Conservation (phyloP, 176 grass and related monocot species). For the Musa acuminata region DNA sequence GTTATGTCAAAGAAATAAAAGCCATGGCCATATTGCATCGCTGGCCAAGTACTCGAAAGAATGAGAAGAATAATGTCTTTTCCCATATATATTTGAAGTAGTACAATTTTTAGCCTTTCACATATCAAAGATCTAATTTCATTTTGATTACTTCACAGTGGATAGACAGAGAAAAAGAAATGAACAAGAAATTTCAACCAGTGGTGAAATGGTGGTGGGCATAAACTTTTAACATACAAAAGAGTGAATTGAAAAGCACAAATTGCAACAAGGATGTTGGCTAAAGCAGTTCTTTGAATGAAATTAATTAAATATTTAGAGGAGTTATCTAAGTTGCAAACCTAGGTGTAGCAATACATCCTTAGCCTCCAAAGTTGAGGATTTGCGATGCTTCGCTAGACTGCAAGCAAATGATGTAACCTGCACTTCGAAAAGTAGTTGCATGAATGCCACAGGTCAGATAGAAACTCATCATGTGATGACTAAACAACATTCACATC, state of each 20-base stretch:
- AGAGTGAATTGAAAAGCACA: neutral
- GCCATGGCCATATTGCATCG: constrained; percentile 4
- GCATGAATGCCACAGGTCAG: constrained; percentile 17
- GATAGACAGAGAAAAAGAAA: neutral
- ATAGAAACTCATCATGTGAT: neutral
- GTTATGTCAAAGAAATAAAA: constrained; percentile 10
- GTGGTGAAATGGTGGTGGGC: neutral
- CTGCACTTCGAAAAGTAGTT: constrained; percentile 27
- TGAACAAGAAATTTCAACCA: neutral
- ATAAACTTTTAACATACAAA: constrained; percentile 4
- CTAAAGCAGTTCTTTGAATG: neutral
- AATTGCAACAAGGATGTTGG: too few relatives aligned
- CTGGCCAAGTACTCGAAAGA: neutral
- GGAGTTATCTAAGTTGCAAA: constrained; percentile 16
- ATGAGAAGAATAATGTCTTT: neutral
- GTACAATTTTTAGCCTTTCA: neutral
- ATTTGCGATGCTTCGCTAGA: constrained; percentile 93
- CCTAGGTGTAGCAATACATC: constrained; percentile 86
- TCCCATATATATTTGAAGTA: neutral
- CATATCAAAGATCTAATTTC: neutral
- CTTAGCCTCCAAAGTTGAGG: constrained; percentile 71
- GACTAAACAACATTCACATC: neutral
- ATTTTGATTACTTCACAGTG: neutral
- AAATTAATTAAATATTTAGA: neutral
- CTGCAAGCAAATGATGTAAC: constrained; percentile 73